These are phyloP conservation scores for Crithidia acanthocephali DNA, from an alignment of 208 protist species.

Conservation along the genomic window DNA sequence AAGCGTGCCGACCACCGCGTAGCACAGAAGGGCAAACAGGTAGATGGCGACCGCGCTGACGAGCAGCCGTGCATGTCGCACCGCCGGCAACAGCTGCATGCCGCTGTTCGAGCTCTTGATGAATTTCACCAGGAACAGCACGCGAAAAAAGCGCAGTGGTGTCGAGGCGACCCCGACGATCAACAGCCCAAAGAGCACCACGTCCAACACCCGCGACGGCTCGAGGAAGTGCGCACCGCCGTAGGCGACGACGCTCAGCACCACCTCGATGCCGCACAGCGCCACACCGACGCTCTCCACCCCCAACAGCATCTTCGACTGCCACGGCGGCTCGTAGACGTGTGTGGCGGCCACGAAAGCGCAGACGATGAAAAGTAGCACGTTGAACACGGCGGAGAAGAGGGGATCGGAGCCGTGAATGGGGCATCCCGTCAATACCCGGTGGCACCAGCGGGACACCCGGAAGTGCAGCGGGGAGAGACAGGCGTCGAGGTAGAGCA, in stretches of 20 bases:
- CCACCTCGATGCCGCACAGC: conserved; percentile 38
- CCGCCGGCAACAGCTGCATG: conserved; percentile 33
- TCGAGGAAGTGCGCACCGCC: conserved; percentile 24
- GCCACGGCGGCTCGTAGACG: conserved; percentile 25
- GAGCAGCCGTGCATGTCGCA: conserved; percentile 18
- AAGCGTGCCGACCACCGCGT: conserved; percentile 50
- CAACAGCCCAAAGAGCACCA: conserved; percentile 41
- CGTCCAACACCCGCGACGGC: conserved; percentile 33
- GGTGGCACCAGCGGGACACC: conserved; percentile 26
- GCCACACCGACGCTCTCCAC: conserved; percentile 43
- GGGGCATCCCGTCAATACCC: conserved; percentile 21
- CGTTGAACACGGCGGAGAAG: conserved; percentile 13
- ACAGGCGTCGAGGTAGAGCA: conserved; percentile 18
- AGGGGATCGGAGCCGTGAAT: conserved; percentile 3
- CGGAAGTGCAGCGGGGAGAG: conserved; percentile 9
- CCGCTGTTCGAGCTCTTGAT: conserved; percentile 31
- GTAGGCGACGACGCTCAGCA: conserved; percentile 49
- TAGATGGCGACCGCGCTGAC: conserved; percentile 38
- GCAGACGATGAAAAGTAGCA: conserved; percentile 35
- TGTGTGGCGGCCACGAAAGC: conserved; percentile 37
- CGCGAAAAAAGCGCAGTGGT: conserved; percentile 38
- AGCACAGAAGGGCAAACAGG: conserved; percentile 47
- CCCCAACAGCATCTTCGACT: conserved; percentile 28
- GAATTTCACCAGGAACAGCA: conserved; percentile 45
- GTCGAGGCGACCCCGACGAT: conserved; percentile 30